phyloP scores from a whole-genome alignment of 306 rosid genomes.

The Lupinus albus region DNA sequence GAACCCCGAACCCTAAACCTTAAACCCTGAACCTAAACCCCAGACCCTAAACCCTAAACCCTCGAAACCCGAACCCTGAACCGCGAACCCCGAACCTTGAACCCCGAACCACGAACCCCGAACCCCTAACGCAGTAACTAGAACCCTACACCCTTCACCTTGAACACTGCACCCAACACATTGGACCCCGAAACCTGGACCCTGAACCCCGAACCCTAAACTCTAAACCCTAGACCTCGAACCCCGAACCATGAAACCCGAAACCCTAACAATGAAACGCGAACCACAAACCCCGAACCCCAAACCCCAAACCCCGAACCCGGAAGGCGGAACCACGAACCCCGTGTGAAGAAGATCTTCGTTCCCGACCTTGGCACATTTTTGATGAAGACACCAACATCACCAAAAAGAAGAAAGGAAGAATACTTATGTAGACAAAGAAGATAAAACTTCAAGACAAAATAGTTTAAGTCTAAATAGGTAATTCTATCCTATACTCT shows the following conservation, averaged over 20 bases:
- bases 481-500: no score
- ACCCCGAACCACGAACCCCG: constrained; percentile 13
- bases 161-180: no score
- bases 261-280: constrained; percentile 27
- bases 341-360: no score
- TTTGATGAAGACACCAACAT: no score
- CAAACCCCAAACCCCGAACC: not conserved
- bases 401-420: no score
- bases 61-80: not conserved
- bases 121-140: no score
- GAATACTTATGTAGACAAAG: no score
- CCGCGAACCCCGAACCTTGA: not conserved
- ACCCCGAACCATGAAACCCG: constrained; percentile 26
- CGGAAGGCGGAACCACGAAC: constrained; percentile 1
- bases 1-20: constrained; percentile 34
- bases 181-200: no score
- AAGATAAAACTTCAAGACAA: no score
- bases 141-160: no score
- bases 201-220: constrained; percentile 22
- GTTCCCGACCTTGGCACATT: no score
- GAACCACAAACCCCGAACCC: constrained; percentile 16
- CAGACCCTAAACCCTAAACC: not conserved
- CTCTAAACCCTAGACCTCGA: not conserved
- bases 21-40: not conserved
- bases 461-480: no score